Conservation (phyloP, 2,329 filamentous ascomycete genomes). For the Aspergillus hortae region DNA sequence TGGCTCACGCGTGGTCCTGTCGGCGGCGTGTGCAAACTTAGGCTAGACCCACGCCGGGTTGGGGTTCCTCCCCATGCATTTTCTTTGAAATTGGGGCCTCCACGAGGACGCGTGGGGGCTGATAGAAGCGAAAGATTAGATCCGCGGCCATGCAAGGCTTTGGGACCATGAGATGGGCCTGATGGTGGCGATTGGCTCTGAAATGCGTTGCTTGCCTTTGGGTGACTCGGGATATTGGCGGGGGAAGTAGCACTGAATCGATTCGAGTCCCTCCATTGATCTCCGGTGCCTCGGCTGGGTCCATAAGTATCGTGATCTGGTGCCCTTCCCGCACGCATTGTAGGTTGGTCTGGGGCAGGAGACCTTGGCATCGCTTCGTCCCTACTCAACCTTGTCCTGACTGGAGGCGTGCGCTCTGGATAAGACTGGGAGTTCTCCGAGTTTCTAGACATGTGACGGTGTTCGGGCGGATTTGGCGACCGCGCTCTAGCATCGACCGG, state of each 20-base stretch:
- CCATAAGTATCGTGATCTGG: constrained; percentile 13
- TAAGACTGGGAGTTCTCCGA: neutral
- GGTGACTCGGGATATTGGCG: constrained; percentile 28
- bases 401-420: constrained; percentile 8
- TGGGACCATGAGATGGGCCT: constrained; percentile 36
- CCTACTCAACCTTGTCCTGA: constrained; percentile 9
- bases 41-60: constrained; percentile 31
- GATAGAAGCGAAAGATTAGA: constrained; percentile 40
- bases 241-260: constrained; percentile 18
- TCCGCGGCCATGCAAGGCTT: constrained; percentile 35
- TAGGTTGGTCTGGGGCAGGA: constrained; percentile 14
- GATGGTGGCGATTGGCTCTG: constrained; percentile 31
- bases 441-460: constrained; percentile 19
- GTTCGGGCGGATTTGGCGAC: constrained; percentile 23
- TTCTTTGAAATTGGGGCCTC: constrained; percentile 33
- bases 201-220: constrained; percentile 22
- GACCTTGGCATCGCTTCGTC: constrained; percentile 14
- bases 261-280: constrained; percentile 3
- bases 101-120: constrained; percentile 47
- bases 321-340: constrained; percentile 1
- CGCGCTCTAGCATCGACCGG: constrained; percentile 30
- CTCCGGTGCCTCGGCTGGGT: constrained; percentile 3
- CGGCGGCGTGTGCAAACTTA: constrained; percentile 30
- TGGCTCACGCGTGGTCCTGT: constrained; percentile 36
- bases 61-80: constrained; percentile 30